Evolutionary conservation across 441 rosid species (phyloP).

Genomic region (Syzygium syzygioides): DNA sequence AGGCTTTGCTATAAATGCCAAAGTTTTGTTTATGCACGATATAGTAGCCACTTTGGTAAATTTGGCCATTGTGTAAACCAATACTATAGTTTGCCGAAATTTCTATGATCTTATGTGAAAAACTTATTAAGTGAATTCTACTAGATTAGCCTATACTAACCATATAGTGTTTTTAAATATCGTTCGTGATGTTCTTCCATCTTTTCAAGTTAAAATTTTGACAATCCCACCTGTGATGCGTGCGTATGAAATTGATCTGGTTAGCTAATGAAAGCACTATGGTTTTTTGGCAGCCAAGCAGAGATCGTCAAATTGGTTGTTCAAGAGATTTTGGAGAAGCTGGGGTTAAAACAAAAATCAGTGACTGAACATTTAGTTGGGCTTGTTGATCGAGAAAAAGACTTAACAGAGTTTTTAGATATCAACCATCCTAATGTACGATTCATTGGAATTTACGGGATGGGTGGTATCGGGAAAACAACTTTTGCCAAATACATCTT

Average conservation of each 20-base stretch:
- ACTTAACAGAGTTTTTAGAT: neutral
- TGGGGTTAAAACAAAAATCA: accelerated
- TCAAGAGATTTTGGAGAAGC: neutral
- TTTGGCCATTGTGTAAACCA: no score
- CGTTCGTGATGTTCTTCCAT: no score
- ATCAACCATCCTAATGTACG: accelerated
- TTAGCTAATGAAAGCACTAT: neutral
- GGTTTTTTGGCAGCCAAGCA: neutral
- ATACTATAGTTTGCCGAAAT: no score
- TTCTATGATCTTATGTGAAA: no score
- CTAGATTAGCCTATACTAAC: no score
- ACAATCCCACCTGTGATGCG: neutral
- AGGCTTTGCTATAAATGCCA: neutral
- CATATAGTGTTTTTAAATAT: no score
- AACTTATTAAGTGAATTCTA: no score
- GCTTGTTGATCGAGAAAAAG: accelerated
- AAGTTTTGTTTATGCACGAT: accelerated
- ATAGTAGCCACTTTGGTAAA: no score
- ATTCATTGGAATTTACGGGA: accelerated
- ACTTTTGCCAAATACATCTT: accelerated
- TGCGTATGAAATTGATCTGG: accelerated
- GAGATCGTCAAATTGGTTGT: accelerated
- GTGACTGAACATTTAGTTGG: accelerated
- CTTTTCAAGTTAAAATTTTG: neutral
- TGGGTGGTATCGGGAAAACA: neutral